phyloP scores from a whole-genome alignment of 768 basidiomycete species.

The Coprinellus aureogranulatus region DNA sequence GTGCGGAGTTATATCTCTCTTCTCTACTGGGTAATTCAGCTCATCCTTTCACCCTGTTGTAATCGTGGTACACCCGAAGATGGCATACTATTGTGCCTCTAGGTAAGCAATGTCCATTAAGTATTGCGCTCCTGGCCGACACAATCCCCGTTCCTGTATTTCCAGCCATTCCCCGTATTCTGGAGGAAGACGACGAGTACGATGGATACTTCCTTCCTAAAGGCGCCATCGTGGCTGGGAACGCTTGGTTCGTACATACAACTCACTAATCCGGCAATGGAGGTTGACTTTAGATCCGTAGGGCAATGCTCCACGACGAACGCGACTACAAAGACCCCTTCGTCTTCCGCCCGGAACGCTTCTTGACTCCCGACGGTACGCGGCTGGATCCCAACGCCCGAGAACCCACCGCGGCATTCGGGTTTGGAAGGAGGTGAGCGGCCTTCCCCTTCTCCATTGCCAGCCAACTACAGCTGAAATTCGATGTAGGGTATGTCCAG shows the following conservation, averaged over 20 bases:
- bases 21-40: too few relatives aligned
- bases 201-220: constrained; percentile 17
- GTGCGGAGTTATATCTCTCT: too few relatives aligned
- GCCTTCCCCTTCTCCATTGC: neutral
- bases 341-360: constrained; percentile 19
- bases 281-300: too few relatives aligned
- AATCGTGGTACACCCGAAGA: too few relatives aligned
- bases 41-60: too few relatives aligned
- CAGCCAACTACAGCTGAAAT: neutral
- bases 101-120: too few relatives aligned
- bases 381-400: constrained; percentile 16
- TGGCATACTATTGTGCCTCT: neutral
- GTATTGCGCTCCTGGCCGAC: too few relatives aligned
- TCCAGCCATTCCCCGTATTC: constrained; percentile 21
- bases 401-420: constrained; percentile 20
- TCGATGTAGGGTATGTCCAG: constrained; percentile 17
- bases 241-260: constrained; percentile 22
- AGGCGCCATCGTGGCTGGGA: constrained; percentile 18
- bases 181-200: constrained; percentile 21
- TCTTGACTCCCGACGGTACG: constrained; percentile 17
- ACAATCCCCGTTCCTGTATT: too few relatives aligned
- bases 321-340: constrained; percentile 19
- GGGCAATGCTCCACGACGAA: constrained; percentile 23
- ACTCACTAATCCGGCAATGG: too few relatives aligned
- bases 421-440: constrained; percentile 21